phyloP scores from a whole-genome alignment of 768 basidiomycete species.

The Phanerochaete sordida region DNA sequence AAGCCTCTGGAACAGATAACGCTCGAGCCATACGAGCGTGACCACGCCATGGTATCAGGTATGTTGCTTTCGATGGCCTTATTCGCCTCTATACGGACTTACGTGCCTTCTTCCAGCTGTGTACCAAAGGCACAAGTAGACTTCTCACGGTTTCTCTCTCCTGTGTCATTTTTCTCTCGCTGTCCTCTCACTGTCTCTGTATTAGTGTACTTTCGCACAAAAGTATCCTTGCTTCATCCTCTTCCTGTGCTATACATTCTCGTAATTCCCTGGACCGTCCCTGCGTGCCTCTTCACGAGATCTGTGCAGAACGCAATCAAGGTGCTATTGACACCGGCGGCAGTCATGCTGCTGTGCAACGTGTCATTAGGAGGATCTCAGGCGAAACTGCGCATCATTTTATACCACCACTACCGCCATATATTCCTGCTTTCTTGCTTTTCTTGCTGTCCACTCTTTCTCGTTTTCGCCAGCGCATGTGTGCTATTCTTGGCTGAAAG shows the following conservation, averaged over 20 bases:
- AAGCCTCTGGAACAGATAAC: conserved; percentile 97
- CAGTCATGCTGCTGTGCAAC: conserved; percentile 4
- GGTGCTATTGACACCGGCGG: neutral
- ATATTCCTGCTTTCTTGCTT: neutral
- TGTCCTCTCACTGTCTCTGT: conserved; percentile 9
- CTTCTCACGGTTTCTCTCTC: conserved; percentile 12
- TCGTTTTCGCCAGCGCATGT: conserved; percentile 12
- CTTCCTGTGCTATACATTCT: conserved; percentile 7
- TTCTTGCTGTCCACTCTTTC: conserved; percentile 1
- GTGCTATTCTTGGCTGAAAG: neutral
- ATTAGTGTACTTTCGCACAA: conserved; percentile 7
- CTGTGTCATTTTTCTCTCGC: conserved; percentile 9
- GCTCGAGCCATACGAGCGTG: conserved; percentile 88
- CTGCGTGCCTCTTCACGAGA: neutral
- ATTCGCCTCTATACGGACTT: neutral
- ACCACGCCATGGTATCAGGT: conserved; percentile 90
- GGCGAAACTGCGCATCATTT: conserved; percentile 14
- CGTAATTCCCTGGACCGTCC: neutral
- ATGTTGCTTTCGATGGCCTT: conserved; percentile 19
- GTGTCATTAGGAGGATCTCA: neutral
- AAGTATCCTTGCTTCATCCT: conserved; percentile 11
- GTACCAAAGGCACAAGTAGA: conserved; percentile 43
- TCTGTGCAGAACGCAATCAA: neutral
- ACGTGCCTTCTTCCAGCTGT: conserved; percentile 29
- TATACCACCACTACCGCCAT: neutral